Base-by-base conservation (phyloP, 176 grass and related monocot species). In the Triticum timopheevii region DNA sequence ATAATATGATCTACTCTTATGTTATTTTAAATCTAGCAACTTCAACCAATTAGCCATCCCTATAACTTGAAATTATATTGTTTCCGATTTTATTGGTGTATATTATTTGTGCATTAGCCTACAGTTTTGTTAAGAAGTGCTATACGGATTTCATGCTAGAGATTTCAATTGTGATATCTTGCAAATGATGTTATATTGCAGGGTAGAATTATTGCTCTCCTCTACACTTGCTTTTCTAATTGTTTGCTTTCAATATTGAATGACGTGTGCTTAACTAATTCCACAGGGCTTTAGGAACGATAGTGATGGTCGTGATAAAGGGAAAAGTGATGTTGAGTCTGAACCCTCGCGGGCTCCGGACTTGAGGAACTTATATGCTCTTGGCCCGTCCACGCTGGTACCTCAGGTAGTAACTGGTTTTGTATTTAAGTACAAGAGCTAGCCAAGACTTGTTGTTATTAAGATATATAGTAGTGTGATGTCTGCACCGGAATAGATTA, bases 281-380 rank as follows among this genome's bases (percentile, higher is more conserved):
- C 12, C 44, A 47, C 44, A 47, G 44, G 44, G 44, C 44, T 0
- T 12, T 73, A 49, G 77, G 35, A 86, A 82, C 1, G 92, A 86
- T 25, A 85, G 80, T 17, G 89, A 87, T 54, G 83, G 73, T 13
- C 59, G 33, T 59, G 69, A 85, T n/a, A 77, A 65, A 13, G 87
- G 86, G 86, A 66, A 75, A 1, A 87, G 52, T 38, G 86, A 90
- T 4, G 66, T 34, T 15, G 87, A 82, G 40, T 83, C 22, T 1
- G 63, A 70, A 11, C 22, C 64, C 54, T 52, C 49, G 1, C 82
- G 22, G 61, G 76, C 54, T 22, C 17, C 36, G 10, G 13, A 27
- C 35, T 23, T 68, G 23, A 45, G 44, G 61, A 87, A 59, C 23
- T 4, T 6, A 3, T 83, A 86, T 69, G 83, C 35, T 85, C 75